A percentile compares a stretch with the other conserved stretches of the same genome.
Evolutionary conservation across 768 basidiomycete species (phyloP).

Genomic region (Flagelloscypha sp.): DNA sequence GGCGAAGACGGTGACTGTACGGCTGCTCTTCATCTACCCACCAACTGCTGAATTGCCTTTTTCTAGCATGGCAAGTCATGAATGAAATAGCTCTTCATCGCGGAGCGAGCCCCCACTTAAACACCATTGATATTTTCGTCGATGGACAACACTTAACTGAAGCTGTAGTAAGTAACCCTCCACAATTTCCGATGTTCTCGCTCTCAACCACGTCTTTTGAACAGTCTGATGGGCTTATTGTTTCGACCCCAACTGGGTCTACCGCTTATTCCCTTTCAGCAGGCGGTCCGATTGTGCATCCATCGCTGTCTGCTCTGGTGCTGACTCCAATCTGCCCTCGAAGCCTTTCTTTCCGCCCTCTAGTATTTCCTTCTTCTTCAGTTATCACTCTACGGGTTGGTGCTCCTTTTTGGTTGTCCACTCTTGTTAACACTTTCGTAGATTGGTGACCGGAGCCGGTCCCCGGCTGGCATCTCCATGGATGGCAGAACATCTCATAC

Average conservation of each 20-base stretch:
- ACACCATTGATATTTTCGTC: conserved; percentile 88
- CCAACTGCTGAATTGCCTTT: conserved; percentile 6
- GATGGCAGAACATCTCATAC: conserved; percentile 83
- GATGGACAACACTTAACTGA: conserved; percentile 94
- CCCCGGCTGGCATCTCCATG: conserved; percentile 86
- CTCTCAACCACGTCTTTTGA: conserved; percentile 8
- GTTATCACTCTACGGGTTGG: conserved; percentile 66
- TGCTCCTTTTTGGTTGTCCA: conserved; percentile 8
- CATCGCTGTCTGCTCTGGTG: conserved; percentile 81
- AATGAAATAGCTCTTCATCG: conserved; percentile 93
- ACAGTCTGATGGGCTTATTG: conserved; percentile 88
- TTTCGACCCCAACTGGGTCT: conserved; percentile 93
- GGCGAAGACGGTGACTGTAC: conserved; percentile 51
- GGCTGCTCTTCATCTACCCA: conserved; percentile 1
- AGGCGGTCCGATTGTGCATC: conserved; percentile 94
- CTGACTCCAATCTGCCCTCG: conserved; percentile 95
- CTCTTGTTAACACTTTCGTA: conserved; percentile 20
- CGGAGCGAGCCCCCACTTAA: conserved; percentile 84
- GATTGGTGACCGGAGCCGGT: conserved; percentile 81
- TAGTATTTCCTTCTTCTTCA: conserved; percentile 82
- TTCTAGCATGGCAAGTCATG: conserved; percentile 78
- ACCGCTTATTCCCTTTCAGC: conserved; percentile 95
- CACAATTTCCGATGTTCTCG: conserved; percentile 6
- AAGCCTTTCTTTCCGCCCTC: conserved; percentile 83
- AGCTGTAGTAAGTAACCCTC: conserved; percentile 63